A percentile compares a stretch with the other conserved stretches of the same genome.
Conservation (phyloP, 2,329 filamentous ascomycete species). For the Paecilomyces sp. region DNA sequence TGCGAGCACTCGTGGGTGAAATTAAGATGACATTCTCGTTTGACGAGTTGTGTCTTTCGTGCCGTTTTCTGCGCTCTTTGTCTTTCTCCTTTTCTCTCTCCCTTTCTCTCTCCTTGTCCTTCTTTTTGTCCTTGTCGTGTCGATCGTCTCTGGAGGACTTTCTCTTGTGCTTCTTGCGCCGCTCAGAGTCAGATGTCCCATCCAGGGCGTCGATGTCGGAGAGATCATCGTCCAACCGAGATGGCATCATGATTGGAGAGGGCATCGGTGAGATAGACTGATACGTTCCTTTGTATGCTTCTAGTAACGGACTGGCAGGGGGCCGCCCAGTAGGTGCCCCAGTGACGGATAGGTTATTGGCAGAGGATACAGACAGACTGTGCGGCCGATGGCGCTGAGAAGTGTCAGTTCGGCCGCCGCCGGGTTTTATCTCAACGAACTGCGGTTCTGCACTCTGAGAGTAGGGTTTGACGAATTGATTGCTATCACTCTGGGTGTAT, state of each 20-base stretch:
- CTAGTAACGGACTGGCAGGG: slow-evolving; percentile 76
- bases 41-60: slow-evolving; percentile 19
- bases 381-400: slow-evolving; percentile 16
- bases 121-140: slow-evolving; percentile 16
- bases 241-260: slow-evolving; percentile 60
- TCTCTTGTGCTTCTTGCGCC: slow-evolving; percentile 17
- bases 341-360: slow-evolving; percentile 30
- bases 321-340: slow-evolving; percentile 38
- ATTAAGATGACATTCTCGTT: slow-evolving; percentile 31
- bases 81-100: slow-evolving; percentile 19
- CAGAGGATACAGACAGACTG: slow-evolving; percentile 31
- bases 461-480: slow-evolving; percentile 11
- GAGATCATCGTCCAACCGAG: not conserved
- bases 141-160: slow-evolving; percentile 11
- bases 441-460: slow-evolving; percentile 18
- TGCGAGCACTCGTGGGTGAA: slow-evolving; percentile 44
- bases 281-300: slow-evolving; percentile 89
- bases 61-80: slow-evolving; percentile 9
- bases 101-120: slow-evolving; percentile 22
- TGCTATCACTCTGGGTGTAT: slow-evolving; percentile 7
- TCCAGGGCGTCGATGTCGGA: slow-evolving; percentile 40
- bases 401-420: slow-evolving; percentile 4
- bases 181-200: slow-evolving; percentile 18
- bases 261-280: slow-evolving; percentile 95
- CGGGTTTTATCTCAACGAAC: slow-evolving; percentile 17